A percentile compares a stretch with the other conserved stretches of the same genome.
Conservation (phyloP, 768 basidiomycete genomes). For the Crepidotus variabilis region DNA sequence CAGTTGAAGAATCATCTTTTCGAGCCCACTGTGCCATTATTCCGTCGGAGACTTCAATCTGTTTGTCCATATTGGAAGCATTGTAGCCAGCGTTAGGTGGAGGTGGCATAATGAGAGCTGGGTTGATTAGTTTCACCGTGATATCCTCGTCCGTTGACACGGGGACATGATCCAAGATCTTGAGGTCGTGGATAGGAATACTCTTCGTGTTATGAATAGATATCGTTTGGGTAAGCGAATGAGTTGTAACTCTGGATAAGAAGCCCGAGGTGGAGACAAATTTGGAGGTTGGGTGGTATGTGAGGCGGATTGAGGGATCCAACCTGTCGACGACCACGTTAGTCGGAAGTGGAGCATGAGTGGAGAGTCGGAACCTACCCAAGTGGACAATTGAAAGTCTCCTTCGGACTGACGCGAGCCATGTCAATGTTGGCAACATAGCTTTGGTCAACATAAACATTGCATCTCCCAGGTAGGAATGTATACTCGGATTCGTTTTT, state of each 20-base stretch:
- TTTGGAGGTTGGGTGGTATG: conserved; percentile 30
- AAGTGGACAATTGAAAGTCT: conserved; percentile 34
- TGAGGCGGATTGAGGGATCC: conserved; percentile 34
- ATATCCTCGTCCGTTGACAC: conserved; percentile 28
- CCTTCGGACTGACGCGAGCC: conserved; percentile 30
- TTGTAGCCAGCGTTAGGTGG: background rate
- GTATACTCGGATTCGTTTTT: conserved; percentile 36
- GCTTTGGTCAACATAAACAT: conserved; percentile 36
- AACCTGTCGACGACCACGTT: conserved; percentile 17
- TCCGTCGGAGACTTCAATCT: conserved; percentile 18
- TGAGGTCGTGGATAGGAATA: conserved; percentile 19
- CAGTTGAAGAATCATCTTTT: conserved; percentile 2
- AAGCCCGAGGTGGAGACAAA: conserved; percentile 26
- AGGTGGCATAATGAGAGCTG: conserved; percentile 15
- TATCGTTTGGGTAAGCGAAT: conserved; percentile 29
- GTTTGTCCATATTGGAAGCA: conserved; percentile 32
- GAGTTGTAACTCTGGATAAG: conserved; percentile 24
- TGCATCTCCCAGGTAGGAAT: conserved; percentile 27
- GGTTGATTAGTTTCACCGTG: conserved; percentile 26
- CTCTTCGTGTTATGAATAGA: conserved; percentile 32
- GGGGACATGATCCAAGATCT: conserved; percentile 32
- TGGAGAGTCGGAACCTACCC: conserved; percentile 29
- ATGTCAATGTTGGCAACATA: conserved; percentile 32
- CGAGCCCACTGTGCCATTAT: conserved; percentile 25
- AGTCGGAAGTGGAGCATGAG: background rate